Conservation (phyloP, 1,284 basidiomycete genomes). For the Stereum hirsutum region DNA sequence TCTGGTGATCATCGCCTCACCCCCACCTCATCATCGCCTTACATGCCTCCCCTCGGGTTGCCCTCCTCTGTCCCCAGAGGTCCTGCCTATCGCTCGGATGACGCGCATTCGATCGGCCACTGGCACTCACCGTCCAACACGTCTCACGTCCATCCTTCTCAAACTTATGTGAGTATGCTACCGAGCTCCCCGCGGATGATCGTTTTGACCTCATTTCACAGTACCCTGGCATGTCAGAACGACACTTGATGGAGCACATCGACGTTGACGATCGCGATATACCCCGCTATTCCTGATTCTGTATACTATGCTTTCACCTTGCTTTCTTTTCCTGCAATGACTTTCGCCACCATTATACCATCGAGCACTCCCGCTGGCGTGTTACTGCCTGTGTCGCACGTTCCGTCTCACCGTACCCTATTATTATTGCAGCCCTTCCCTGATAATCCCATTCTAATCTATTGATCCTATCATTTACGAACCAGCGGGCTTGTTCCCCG, state of each 20-base stretch:
- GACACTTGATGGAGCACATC: slow-evolving; percentile 6
- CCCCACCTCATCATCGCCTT: slow-evolving; percentile 6
- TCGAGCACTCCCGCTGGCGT: no score
- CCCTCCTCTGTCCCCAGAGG: slow-evolving; percentile 1
- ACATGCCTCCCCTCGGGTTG: slow-evolving; percentile 1
- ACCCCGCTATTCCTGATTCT: no score
- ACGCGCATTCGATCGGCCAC: slow-evolving; percentile 7
- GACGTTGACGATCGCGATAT: slow-evolving; percentile 12
- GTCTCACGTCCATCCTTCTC: slow-evolving; percentile 10
- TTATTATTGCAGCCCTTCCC: no score
- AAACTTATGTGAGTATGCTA: slow-evolving; percentile 9
- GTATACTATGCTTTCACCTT: no score
- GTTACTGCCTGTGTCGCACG: no score
- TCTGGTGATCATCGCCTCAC: slow-evolving; percentile 11
- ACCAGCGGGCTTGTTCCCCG: no score
- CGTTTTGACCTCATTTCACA: not conserved
- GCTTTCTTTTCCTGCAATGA: no score
- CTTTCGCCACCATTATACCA: no score
- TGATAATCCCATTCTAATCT: no score
- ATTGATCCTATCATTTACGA: no score
- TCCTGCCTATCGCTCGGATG: slow-evolving; percentile 8
- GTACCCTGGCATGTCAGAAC: slow-evolving; percentile 9
- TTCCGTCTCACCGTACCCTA: no score
- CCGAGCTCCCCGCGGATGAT: not conserved
- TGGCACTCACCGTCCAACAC: slow-evolving; percentile 8